Percentiles rank a stretch among this genome's conserved stretches.
These are phyloP conservation scores for Solanum appendiculatum DNA, from an alignment of 257 asterid species.

Conservation along the genomic window DNA sequence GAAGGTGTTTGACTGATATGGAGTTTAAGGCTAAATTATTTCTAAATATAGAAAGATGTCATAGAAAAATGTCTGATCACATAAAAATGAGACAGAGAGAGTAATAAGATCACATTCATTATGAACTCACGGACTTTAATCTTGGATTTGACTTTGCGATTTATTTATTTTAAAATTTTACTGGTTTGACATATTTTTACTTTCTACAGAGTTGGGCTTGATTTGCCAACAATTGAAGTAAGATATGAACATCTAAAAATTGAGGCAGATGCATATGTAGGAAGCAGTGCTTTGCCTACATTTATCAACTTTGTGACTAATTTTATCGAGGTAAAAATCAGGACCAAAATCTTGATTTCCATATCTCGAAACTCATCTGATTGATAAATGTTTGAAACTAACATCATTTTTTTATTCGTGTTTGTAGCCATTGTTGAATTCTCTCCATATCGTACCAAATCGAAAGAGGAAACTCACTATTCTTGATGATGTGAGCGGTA, in stretches of 20 bases:
- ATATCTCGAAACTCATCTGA: background rate
- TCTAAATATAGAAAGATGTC: too few species aligned
- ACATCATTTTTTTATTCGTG: background rate
- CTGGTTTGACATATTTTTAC: background rate
- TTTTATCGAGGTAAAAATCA: conserved; percentile 1
- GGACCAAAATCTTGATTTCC: background rate
- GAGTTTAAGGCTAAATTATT: too few species aligned
- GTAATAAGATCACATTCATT: background rate
- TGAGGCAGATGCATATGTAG: conserved; percentile 10
- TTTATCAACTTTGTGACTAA: background rate
- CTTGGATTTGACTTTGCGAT: background rate
- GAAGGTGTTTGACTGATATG: background rate
- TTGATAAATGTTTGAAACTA: background rate
- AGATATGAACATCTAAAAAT: conserved; percentile 7
- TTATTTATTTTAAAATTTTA: background rate
- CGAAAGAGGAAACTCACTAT: conserved; percentile 1
- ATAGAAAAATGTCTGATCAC: background rate
- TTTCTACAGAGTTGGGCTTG: conserved; percentile 9
- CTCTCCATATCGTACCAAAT: background rate
- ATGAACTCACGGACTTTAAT: background rate
- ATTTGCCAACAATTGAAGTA: conserved; percentile 13
- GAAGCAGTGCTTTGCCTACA: conserved; percentile 10
- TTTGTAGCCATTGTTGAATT: background rate
- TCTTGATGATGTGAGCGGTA: conserved; percentile 40
- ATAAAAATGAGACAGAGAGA: background rate